Evolutionary conservation across 192 early-diverging fungal genomes (phyloP), one percentile per base, ranked within the genome.

Genomic region (Geranomyces variabilis): DNA sequence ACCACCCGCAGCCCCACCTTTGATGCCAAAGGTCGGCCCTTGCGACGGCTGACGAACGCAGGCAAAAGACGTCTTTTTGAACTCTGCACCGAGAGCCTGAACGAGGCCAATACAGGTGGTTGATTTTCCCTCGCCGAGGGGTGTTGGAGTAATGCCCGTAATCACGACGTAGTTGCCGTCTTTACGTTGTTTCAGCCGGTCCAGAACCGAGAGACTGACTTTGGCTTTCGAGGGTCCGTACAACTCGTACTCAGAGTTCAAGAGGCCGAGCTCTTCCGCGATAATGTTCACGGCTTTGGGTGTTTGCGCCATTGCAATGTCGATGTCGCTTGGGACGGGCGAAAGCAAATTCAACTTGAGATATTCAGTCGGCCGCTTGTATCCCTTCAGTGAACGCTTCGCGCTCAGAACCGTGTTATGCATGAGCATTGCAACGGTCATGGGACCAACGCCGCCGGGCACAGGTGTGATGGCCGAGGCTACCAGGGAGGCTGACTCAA

Each of bases 11-110:
- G 96, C 96, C 17, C 96, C 96, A 60, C 97, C 97, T 79, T 99
- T 99, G 83, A 99, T 98, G 49, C 97, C 97, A 76, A 99, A 98
- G 5, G 97, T 99, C 24, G 97, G 97, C 34, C 97, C 97, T 77
- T 98, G 96, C 46, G 95, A 97, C n/a, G 97, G 97, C 79, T 99
- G 97, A 30, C 97, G 89, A 19, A 99, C 95, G 84, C 96, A 98
- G 12, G 95, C 96, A 81, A 98, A 96, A 0, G 92, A 90, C 30
- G 88, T 84, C 74, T 91, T 90, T 51, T 90, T 85, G 68, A 96
- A 81, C 59, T 98, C 93, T 15, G 97, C 95, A 46, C 95, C 96
- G n/a, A 99, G 82, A 2, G 97, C 93, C 76, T 99, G 97, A 29
- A 89, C 86, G 47, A 99, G 89, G 30, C 97, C 97, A 65, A 99